Evolutionary conservation across 2,329 filamentous ascomycete species (phyloP).

Genomic region (Lithohypha guttulata): DNA sequence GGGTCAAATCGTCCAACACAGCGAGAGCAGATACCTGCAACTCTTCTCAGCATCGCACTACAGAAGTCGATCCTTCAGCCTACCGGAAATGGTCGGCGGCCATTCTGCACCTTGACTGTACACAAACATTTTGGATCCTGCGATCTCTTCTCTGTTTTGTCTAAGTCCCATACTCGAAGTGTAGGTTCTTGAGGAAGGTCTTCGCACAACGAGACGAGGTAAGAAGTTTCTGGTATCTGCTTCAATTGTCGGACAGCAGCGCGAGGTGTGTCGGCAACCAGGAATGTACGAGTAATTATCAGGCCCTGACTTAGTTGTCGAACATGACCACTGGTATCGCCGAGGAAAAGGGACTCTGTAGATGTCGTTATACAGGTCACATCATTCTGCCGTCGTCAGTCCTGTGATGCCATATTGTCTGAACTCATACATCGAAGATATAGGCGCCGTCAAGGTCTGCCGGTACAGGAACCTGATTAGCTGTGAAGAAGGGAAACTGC

Average conservation of each 20-base stretch:
- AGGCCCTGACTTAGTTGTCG: constrained; percentile 80
- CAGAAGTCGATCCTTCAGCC: constrained; percentile 21
- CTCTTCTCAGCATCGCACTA: constrained; percentile 12
- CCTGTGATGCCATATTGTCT: constrained; percentile 7
- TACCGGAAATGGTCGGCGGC: constrained; percentile 83
- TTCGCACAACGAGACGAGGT: constrained; percentile 72
- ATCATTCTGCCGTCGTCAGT: constrained; percentile 42
- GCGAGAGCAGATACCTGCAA: constrained; percentile 75
- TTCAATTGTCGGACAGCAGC: constrained; percentile 82
- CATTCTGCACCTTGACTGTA: constrained; percentile 77
- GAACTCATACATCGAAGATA: constrained; percentile 61
- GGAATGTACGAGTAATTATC: constrained; percentile 78
- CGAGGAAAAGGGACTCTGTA: constrained; percentile 80
- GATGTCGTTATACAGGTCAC: constrained; percentile 77
- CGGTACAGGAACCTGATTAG: constrained; percentile 66
- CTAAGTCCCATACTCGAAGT: constrained; percentile 94
- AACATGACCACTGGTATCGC: constrained; percentile 72
- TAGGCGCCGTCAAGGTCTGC: constrained; percentile 65
- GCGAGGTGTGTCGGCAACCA: constrained; percentile 56
- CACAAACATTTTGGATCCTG: constrained; percentile 80
- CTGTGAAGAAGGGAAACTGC: constrained; percentile 98
- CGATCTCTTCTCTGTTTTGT: constrained; percentile 89
- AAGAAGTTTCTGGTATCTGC: constrained; percentile 75
- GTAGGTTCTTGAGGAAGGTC: constrained; percentile 79
- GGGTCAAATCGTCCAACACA: constrained; percentile 75